Percentiles rank a stretch among this genome's conserved stretches.
phyloP scores from a whole-genome alignment of 73 alveolate species.

The Durusdinium trenchii region DNA sequence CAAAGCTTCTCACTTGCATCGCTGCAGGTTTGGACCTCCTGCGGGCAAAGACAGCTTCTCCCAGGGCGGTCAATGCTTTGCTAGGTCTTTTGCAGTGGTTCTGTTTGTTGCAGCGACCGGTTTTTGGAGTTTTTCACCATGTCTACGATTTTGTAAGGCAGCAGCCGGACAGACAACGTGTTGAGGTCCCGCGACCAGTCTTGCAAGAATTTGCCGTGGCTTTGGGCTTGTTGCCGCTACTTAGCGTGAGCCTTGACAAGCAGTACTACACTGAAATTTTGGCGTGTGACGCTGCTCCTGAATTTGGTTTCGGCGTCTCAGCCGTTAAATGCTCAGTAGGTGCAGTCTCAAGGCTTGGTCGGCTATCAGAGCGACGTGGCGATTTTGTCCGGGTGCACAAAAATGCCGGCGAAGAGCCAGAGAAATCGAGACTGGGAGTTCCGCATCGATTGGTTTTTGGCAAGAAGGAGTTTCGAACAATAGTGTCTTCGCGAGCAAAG shows the following conservation, averaged over 20 bases:
- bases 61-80: background rate
- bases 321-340: background rate
- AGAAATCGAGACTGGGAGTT: background rate
- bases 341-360: background rate
- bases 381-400: conserved; percentile 21
- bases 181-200: background rate
- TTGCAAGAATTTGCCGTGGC: background rate
- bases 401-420: background rate
- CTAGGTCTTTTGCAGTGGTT: conserved; percentile 56
- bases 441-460: conserved; percentile 13
- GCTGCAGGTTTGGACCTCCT: background rate
- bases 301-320: conserved; percentile 24
- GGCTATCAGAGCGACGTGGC: conserved; percentile 29
- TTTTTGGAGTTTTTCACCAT: background rate
- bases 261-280: background rate
- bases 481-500: background rate
- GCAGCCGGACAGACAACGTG: background rate
- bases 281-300: conserved; percentile 34
- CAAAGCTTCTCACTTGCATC: background rate
- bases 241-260: background rate
- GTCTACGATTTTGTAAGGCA: background rate
- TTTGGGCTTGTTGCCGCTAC: background rate
- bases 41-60: background rate
- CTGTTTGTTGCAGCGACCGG: conserved; percentile 15
- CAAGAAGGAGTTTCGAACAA: background rate